A percentile compares a stretch with the other conserved stretches of the same genome.
Conservation (phyloP, 2,329 filamentous ascomycete genomes). For the Pseudocercospora musae region DNA sequence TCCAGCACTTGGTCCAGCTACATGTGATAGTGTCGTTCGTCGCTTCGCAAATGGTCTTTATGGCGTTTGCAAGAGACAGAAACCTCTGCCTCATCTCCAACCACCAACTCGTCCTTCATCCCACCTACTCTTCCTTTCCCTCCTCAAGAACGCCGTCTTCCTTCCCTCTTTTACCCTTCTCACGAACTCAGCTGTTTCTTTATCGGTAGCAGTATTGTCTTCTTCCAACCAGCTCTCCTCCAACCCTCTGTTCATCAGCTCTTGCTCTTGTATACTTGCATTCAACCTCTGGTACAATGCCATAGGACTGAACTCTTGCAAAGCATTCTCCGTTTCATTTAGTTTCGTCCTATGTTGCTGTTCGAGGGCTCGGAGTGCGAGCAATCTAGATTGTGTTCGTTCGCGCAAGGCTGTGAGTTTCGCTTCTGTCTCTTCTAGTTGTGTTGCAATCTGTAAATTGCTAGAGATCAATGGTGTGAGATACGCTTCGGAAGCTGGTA, state of each 20-base stretch:
- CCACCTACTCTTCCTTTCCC: constrained; percentile 89
- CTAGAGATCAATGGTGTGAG: constrained; percentile 64
- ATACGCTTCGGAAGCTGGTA: constrained; percentile 61
- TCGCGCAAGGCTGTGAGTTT: constrained; percentile 61
- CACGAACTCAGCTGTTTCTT: constrained; percentile 83
- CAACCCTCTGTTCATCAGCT: constrained; percentile 72
- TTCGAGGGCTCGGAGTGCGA: constrained; percentile 81
- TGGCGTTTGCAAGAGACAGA: too few relatives aligned
- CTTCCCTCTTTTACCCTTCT: constrained; percentile 75
- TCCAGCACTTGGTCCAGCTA: constrained; percentile 1
- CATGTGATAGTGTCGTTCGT: too few relatives aligned
- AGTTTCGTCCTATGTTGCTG: constrained; percentile 90
- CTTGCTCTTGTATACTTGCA: constrained; percentile 77
- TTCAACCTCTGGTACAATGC: constrained; percentile 79
- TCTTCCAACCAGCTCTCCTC: constrained; percentile 90
- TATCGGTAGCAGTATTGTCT: constrained; percentile 62
- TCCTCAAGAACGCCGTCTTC: constrained; percentile 72
- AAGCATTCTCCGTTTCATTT: constrained; percentile 78
- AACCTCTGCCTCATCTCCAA: constrained; percentile 69
- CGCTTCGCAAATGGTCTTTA: too few relatives aligned
- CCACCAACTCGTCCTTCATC: constrained; percentile 93
- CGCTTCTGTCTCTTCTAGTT: constrained; percentile 58
- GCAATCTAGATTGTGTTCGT: constrained; percentile 72
- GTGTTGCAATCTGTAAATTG: constrained; percentile 68
- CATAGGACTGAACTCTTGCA: constrained; percentile 81